These are phyloP conservation scores for Talaromyces sp. DNA, from an alignment of 2,329 filamentous ascomycete species.

Conservation along the genomic window DNA sequence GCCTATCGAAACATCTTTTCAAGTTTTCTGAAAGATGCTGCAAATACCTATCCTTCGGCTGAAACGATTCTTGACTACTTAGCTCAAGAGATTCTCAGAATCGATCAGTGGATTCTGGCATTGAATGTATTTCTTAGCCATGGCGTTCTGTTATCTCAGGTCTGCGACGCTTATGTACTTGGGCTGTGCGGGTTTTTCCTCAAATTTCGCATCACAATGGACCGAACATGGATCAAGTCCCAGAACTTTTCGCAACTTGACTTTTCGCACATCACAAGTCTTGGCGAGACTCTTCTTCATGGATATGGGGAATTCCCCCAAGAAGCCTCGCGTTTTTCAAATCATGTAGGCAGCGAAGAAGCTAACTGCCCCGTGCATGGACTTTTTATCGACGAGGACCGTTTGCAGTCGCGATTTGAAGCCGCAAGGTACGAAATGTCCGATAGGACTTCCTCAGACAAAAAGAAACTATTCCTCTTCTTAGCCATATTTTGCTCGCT, in stretches of 20 bases:
- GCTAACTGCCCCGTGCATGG: conserved; percentile 1
- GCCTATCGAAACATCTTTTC: background rate
- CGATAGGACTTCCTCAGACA: background rate
- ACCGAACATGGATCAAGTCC: background rate
- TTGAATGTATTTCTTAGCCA: conserved; percentile 7
- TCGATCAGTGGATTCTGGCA: conserved; percentile 6
- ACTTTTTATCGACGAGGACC: background rate
- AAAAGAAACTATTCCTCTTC: background rate
- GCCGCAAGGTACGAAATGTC: background rate
- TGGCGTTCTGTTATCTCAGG: background rate
- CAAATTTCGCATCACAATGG: conserved; percentile 4
- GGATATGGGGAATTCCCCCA: background rate
- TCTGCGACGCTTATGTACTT: background rate
- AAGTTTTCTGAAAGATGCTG: background rate
- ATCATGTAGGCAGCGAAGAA: background rate
- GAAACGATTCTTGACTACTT: background rate
- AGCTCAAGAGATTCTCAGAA: background rate
- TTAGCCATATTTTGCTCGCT: conserved; percentile 6
- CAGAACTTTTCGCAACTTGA: background rate
- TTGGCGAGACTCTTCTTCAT: conserved; percentile 4
- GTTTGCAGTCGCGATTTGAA: background rate
- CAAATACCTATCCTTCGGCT: background rate
- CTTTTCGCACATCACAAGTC: conserved; percentile 5
- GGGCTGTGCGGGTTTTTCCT: conserved; percentile 5
- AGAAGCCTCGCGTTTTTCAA: background rate